Evolutionary conservation across 495 filamentous ascomycete genomes (phyloP), one percentile per base, ranked within the genome.

Genomic region (Daldinia concentrica): DNA sequence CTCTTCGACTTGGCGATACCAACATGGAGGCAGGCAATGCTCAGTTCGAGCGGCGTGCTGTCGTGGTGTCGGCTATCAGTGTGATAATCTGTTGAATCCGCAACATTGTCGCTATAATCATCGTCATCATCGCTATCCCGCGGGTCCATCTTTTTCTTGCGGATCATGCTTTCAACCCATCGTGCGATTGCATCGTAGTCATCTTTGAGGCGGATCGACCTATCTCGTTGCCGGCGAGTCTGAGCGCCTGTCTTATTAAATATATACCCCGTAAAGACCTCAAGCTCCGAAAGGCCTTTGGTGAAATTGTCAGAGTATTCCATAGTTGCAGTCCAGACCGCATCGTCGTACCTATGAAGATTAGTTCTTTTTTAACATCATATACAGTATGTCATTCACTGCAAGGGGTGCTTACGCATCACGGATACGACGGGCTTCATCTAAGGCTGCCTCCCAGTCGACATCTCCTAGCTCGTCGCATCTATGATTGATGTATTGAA

Each of bases 261-360:
- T 57, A 96, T 90, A 43, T 82, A 86, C 29, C 93, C 92, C 32
- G 87, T 84, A 76, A 94, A 92, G 24, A 92, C 91, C 79, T 97
- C 93, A 11, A 90, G 76, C 74, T 97, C 93, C 3, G 78, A 86
- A 11, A 96, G 81, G 0, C 82, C 83, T 27, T 86, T 82, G 41
- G 74, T 76, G 0, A 87, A 86, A 30, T 90, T 84, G 3, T 88
- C 84, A 0, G 87, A 87, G 74, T 86, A 89, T 2, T 83, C 74
- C 37, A 80, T 77, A 83, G 90, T 91, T 4, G 85, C 81, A 22
- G 82, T 81, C 9, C 77, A 66, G 0, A 97, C 78, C 43, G 77
- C 82, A 11, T 89, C 86, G 67, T 93, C 87, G 75, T 94, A 96
- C 11, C 90, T 92, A 50, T 3, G 17, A 45, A 29, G n/a, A 9